Base-by-base conservation (phyloP, 352 stramenopile species). In the Phytophthora hibernalis region DNA sequence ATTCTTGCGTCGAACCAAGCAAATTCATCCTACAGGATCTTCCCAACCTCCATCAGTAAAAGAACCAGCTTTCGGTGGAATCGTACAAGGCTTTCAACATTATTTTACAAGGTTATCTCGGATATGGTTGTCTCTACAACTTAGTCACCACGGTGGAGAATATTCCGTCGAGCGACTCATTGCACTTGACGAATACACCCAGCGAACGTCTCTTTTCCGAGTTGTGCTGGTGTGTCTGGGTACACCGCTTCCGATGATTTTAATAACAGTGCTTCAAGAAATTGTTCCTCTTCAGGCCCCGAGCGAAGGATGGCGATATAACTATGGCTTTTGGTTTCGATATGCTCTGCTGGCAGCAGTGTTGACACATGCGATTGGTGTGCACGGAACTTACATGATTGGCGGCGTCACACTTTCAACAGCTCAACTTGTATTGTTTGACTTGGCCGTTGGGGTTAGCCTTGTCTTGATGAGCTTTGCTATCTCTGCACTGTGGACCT, bases 81-180 rank as follows among this genome's bases (percentile, higher is more conserved):
- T 38, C 13, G 31, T 38, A 16, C 31, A 38, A 38, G 31, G 9
- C 4, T 8, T 38, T 24, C 13, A 18, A 10, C 16, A 37, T 18
- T 42, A 30, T 15, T 28, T 9, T 50, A 3, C 16, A 10, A 53
- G 37, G 13, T 18, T 58, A 2, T 21, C 9, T 16, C 18, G 20
- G 3, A 4, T 53, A 11, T 68, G 61, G 51, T 30, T 47, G 28
- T 24, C 51, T 1, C 42, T 63, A 18, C 67, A 75, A 44, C 9
- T 75, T 0, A 71, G 55, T 26, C 62, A 74, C 13, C 42, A 52
- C 22, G 38, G 55, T 2, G 60, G 67, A 3, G 54, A 62, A 26
- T 80, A 80, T 45, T 74, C 67, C 12, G 63, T 80, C 24, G 68
- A 80, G 31, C 54, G 68, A 10, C 47, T 74, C 13, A 26, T 71